These are phyloP conservation scores for Dioscorea dumetorum DNA, from an alignment of 106 monocot species.

Conservation along the genomic window DNA sequence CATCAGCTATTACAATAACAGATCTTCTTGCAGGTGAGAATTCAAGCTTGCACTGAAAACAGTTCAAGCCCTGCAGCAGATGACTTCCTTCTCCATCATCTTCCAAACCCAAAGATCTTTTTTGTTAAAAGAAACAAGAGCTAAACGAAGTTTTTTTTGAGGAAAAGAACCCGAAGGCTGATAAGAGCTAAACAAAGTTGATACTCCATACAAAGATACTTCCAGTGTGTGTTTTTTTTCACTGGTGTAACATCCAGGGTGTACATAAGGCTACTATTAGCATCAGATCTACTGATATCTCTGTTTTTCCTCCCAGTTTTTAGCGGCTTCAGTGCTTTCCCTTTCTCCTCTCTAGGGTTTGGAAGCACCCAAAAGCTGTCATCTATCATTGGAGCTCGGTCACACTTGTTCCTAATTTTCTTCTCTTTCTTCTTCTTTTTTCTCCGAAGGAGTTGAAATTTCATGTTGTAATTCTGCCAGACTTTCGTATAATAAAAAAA, in stretches of 20 bases:
- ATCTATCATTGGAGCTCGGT: constrained; percentile 12
- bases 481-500: background rate
- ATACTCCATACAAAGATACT: background rate
- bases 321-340: constrained; percentile 25
- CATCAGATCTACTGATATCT: too few relatives aligned
- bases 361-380: constrained; percentile 25
- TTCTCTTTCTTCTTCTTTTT: constrained; percentile 6
- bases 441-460: constrained; percentile 14
- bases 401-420: background rate
- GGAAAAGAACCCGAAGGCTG: too few relatives aligned
- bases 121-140: constrained; percentile 14
- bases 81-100: constrained; percentile 15
- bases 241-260: constrained; percentile 11
- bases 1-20: background rate
- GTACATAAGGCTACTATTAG: too few relatives aligned
- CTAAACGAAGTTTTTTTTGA: background rate
- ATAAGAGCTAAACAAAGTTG: background rate
- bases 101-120: constrained; percentile 27
- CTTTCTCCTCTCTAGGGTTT: constrained; percentile 4
- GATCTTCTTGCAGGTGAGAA: constrained; percentile 29
- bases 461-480: background rate
- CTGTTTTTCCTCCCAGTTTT: constrained; percentile 37
- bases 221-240: constrained; percentile 2
- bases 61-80: constrained; percentile 1
- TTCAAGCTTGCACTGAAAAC: constrained; percentile 17